A percentile compares a stretch with the other conserved stretches of the same genome.
These are phyloP conservation scores for Arctostaphylos glauca DNA, from an alignment of 148 eudicot genomes.

Conservation along the genomic window DNA sequence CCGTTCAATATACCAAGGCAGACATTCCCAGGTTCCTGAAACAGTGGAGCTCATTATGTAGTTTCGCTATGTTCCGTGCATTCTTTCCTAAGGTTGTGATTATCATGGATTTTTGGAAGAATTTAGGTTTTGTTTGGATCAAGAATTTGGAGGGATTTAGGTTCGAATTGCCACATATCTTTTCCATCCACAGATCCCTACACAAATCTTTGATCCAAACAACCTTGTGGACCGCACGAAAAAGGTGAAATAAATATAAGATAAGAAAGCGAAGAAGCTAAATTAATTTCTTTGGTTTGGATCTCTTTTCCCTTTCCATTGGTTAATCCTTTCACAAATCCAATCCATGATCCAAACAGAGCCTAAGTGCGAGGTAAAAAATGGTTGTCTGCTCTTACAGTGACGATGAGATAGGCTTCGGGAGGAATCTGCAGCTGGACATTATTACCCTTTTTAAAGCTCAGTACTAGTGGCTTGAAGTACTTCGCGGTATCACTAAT, in stretches of 20 bases:
- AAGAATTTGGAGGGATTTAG: not conserved
- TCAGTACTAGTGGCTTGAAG: conserved; percentile 64
- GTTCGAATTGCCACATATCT: not conserved
- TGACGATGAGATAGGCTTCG: conserved; percentile 69
- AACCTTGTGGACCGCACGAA: not conserved
- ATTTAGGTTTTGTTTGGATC: not conserved
- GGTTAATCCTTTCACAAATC: not conserved
- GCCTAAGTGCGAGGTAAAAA: not conserved
- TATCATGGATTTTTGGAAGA: too few species aligned
- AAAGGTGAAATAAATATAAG: not conserved
- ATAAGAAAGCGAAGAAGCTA: not conserved
- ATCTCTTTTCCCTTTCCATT: not conserved
- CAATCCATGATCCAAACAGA: not conserved
- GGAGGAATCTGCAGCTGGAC: conserved; percentile 57
- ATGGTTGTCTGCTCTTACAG: conserved; percentile 45
- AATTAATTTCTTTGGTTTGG: not conserved
- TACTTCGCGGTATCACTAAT: conserved; percentile 45
- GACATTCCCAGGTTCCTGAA: conserved; percentile 70
- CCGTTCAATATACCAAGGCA: conserved; percentile 90
- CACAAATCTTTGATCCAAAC: not conserved
- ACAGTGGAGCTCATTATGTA: not conserved
- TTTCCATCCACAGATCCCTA: not conserved
- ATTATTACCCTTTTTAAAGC: conserved; percentile 51
- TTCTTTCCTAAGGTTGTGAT: not conserved
- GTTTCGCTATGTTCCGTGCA: not conserved